Evolutionary conservation across 2,329 filamentous ascomycete genomes (phyloP), one percentile per base, ranked within the genome.

Genomic region (Beauveria pseudobassiana): DNA sequence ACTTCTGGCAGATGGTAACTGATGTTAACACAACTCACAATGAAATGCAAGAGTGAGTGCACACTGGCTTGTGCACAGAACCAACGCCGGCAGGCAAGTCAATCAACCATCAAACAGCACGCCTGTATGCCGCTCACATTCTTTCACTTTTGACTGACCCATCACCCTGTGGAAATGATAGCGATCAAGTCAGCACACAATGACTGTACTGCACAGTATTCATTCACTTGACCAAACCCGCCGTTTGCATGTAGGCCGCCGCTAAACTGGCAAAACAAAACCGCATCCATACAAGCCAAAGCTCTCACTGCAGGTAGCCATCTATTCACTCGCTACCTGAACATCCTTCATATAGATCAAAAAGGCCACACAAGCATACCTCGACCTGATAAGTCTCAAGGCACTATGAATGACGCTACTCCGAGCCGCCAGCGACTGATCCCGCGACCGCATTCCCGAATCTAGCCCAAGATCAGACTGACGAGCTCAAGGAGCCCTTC

Each of bases 401-500:
- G 16, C 14, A 54, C 22, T 16, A 61, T 54, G 50, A 52, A 18
- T 9, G 28, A 54, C 28, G 30, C 59, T 42, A 42, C 12, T 6
- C 7, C 42, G 8, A 49, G 12, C 20, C 20, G 20, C 9, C 42
- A 26, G n/a, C 50, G 51, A 40, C 16, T 20, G 28, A 7, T 3
- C 16, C 24, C 42, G 48, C 49, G 24, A 22, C 20, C 20, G 42
- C 40, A 16, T 38, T 38, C 49, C n/a, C 58, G 70, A 30, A 63
- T 68, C 49, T 66, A n/a, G 69, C 67, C 20, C 56, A 64, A 26
- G 63, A 68, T 34, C 69, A 67, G 3, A 67, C 69, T 14, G 62
- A 63, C 2, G 68, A 64, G n/a, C 57, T 70, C 46, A 67, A 66
- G 28, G 66, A 64, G 18, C 61, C 63, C 7, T 75, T 74, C 54